These are phyloP conservation scores for Stemphylium beticola DNA, from an alignment of 2,329 filamentous ascomycete genomes.

Conservation along the genomic window DNA sequence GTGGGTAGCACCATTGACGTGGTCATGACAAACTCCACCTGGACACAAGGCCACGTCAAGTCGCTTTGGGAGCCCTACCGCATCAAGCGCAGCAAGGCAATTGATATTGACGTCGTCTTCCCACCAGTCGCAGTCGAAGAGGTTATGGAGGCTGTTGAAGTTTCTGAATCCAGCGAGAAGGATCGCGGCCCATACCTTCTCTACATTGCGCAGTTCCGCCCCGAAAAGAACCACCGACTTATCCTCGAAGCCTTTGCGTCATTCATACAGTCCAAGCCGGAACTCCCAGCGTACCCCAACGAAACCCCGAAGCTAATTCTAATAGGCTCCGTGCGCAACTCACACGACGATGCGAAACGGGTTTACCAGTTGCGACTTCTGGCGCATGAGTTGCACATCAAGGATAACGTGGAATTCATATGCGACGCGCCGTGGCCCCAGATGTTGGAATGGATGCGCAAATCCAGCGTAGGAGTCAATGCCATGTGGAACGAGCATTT, in stretches of 20 bases:
- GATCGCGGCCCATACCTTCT: slow-evolving; percentile 75
- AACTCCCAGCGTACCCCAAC: slow-evolving; percentile 53
- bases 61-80: slow-evolving; percentile 71
- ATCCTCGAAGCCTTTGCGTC: slow-evolving; percentile 83
- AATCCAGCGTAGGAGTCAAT: slow-evolving; percentile 85
- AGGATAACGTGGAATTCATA: slow-evolving; percentile 83
- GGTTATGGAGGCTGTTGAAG: slow-evolving; percentile 74
- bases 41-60: slow-evolving; percentile 82
- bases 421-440: slow-evolving; percentile 89
- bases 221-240: slow-evolving; percentile 93
- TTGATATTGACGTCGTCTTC: slow-evolving; percentile 78
- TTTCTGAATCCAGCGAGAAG: slow-evolving; percentile 72
- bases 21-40: slow-evolving; percentile 96
- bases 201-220: slow-evolving; percentile 96
- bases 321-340: slow-evolving; percentile 90
- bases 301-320: slow-evolving; percentile 73
- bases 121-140: slow-evolving; percentile 91
- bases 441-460: slow-evolving; percentile 79
- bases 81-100: slow-evolving; percentile 52
- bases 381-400: slow-evolving; percentile 81
- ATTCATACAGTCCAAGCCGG: slow-evolving; percentile 60
- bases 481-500: slow-evolving; percentile 99
- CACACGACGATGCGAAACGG: slow-evolving; percentile 73
- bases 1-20: slow-evolving; percentile 86
- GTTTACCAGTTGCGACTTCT: slow-evolving; percentile 89